These are phyloP conservation scores for Strigomonas culicis DNA, from an alignment of 208 protist genomes.

Conservation along the genomic window DNA sequence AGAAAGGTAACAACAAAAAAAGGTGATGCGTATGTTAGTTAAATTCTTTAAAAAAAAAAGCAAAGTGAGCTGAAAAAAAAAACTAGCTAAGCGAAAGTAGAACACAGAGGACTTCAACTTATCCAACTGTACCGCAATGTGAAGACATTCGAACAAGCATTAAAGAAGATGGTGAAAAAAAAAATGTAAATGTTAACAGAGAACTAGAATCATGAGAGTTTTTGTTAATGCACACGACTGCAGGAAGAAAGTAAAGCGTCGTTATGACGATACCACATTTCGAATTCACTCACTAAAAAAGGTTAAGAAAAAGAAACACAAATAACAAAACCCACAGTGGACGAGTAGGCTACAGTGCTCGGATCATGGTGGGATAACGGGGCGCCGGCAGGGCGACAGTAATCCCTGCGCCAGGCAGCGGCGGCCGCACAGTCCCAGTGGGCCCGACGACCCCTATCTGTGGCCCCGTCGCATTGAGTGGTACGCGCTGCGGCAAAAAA, in stretches of 20 bases:
- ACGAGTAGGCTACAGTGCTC: too few species aligned
- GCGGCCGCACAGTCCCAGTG: too few species aligned
- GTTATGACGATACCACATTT: not conserved
- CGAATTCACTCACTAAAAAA: not conserved
- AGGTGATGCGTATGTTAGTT: not conserved
- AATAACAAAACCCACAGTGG: too few species aligned
- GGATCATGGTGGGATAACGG: too few species aligned
- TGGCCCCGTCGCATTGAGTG: too few species aligned
- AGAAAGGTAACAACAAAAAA: not conserved
- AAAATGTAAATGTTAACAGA: too few species aligned
- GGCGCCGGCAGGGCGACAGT: too few species aligned
- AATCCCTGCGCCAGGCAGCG: too few species aligned
- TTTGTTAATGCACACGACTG: too few species aligned
- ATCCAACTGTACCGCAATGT: not conserved
- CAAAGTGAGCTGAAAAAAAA: constrained; percentile 15
- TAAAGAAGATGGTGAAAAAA: not conserved
- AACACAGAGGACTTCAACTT: not conserved
- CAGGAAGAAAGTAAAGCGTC: not conserved
- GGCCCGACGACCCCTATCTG: too few species aligned
- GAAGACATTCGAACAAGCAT: not conserved
- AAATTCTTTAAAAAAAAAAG: not conserved
- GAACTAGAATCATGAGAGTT: too few species aligned
- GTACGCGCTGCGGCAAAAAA: too few species aligned
- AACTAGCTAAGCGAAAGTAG: not conserved
- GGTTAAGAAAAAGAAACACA: not conserved